A percentile compares a stretch with the other conserved stretches of the same genome.
Evolutionary conservation across 1,284 basidiomycete genomes (phyloP).

Genomic region (Fomitopsis pinicola): DNA sequence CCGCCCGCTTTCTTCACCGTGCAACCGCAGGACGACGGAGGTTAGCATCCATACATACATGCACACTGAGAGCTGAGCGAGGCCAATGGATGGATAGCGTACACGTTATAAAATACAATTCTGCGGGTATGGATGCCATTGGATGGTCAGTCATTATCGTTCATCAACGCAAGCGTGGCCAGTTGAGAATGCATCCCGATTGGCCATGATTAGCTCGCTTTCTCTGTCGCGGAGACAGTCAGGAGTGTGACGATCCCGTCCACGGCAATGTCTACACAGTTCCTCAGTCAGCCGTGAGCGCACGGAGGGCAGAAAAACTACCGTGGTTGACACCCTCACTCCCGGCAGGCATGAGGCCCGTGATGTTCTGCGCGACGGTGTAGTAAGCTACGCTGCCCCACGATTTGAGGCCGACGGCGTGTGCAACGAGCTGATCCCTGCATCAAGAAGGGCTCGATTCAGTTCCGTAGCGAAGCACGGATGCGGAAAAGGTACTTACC

Average conservation of each 20-base stretch:
- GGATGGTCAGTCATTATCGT: no score
- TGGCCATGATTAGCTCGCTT: background rate
- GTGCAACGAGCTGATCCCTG: constrained; percentile 41
- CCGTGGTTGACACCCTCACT: constrained; percentile 44
- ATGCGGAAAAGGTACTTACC: constrained; percentile 19
- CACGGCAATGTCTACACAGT: constrained; percentile 36
- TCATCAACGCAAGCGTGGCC: no score
- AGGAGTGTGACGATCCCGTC: constrained; percentile 44
- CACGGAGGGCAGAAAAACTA: constrained; percentile 6
- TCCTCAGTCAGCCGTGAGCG: background rate
- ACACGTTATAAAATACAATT: no score
- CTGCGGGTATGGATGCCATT: no score
- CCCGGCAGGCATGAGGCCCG: constrained; percentile 49
- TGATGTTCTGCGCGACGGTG: constrained; percentile 42
- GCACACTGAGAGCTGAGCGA: no score
- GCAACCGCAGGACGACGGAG: no score
- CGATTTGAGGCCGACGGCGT: constrained; percentile 38
- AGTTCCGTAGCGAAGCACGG: background rate
- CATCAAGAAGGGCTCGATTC: background rate
- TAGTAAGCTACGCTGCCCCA: constrained; percentile 44
- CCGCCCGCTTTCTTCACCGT: no score
- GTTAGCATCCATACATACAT: no score
- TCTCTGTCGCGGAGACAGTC: constrained; percentile 34
- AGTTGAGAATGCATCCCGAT: background rate
- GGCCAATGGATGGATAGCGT: no score